phyloP scores from a whole-genome alignment of 768 basidiomycete genomes.

The Imleria badia region DNA sequence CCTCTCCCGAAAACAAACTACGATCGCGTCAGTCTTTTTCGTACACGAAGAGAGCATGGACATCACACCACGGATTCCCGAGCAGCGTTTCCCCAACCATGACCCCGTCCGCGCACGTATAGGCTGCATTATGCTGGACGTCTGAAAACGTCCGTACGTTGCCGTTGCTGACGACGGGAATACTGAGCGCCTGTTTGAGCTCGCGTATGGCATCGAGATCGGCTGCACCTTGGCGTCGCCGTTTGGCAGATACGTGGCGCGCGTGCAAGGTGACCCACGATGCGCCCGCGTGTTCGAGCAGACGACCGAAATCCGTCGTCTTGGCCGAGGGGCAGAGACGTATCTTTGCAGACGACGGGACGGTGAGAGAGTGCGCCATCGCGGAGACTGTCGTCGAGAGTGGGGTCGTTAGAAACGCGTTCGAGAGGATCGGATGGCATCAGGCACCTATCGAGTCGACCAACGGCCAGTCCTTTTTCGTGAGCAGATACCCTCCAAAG shows the following conservation, averaged over 20 bases:
- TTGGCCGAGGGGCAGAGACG: conserved; percentile 51
- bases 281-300: conserved; percentile 63
- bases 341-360: conserved; percentile 68
- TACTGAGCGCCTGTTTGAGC: conserved; percentile 48
- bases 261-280: conserved; percentile 76
- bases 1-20: conserved; percentile 56
- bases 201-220: conserved; percentile 57
- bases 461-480: conserved; percentile 69
- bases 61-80: conserved; percentile 67
- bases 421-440: not conserved
- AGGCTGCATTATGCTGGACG: conserved; percentile 48
- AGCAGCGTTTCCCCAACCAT: conserved; percentile 84
- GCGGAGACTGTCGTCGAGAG: conserved; percentile 48
- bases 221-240: conserved; percentile 73
- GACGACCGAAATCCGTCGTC: conserved; percentile 56
- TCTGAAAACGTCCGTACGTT: conserved; percentile 67
- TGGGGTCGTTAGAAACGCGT: not conserved
- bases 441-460: conserved; percentile 61
- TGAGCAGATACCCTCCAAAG: conserved; percentile 75
- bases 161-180: conserved; percentile 77
- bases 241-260: conserved; percentile 65
- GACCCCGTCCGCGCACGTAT: conserved; percentile 66
- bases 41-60: not conserved
- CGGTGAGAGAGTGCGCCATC: conserved; percentile 59
- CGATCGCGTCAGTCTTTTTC: not conserved